phyloP scores from a whole-genome alignment of 805 yeast genomes.

The Kuraishia molischiana region DNA sequence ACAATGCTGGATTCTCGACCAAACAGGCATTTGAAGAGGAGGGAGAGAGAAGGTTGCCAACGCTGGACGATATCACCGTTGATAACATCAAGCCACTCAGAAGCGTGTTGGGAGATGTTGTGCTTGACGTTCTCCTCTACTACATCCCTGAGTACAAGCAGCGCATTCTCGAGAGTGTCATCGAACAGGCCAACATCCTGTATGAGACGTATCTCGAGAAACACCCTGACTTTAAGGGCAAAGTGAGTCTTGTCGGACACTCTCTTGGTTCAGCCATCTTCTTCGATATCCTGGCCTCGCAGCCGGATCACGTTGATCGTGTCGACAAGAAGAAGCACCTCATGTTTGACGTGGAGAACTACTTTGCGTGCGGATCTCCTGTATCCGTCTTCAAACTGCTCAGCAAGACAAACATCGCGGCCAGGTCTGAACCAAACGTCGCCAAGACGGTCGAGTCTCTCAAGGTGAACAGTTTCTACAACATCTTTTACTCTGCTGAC shows the following conservation, averaged over 20 bases:
- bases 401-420: conserved; percentile 48
- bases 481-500: conserved; percentile 84
- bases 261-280: conserved; percentile 84
- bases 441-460: conserved; percentile 28
- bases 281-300: conserved; percentile 60
- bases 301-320: conserved; percentile 22
- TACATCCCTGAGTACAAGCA: conserved; percentile 61
- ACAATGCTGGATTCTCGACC: conserved; percentile 54
- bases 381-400: conserved; percentile 78
- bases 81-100: conserved; percentile 72
- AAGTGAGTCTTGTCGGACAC: conserved; percentile 80
- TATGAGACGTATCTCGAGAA: conserved; percentile 46
- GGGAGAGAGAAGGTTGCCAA: conserved; percentile 40
- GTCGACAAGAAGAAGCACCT: conserved; percentile 29
- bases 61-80: conserved; percentile 62
- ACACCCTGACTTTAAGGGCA: conserved; percentile 71
- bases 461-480: conserved; percentile 58
- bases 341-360: conserved; percentile 62
- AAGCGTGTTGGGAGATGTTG: conserved; percentile 75
- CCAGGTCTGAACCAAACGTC: conserved; percentile 16
- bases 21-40: conserved; percentile 26
- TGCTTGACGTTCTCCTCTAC: conserved; percentile 72
- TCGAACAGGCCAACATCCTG: conserved; percentile 50
- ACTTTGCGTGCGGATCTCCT: conserved; percentile 85
- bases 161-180: conserved; percentile 54